A percentile compares a stretch with the other conserved stretches of the same genome.
These are phyloP conservation scores for Apium graveolens DNA, from an alignment of 129 eudicot species.

Conservation along the genomic window DNA sequence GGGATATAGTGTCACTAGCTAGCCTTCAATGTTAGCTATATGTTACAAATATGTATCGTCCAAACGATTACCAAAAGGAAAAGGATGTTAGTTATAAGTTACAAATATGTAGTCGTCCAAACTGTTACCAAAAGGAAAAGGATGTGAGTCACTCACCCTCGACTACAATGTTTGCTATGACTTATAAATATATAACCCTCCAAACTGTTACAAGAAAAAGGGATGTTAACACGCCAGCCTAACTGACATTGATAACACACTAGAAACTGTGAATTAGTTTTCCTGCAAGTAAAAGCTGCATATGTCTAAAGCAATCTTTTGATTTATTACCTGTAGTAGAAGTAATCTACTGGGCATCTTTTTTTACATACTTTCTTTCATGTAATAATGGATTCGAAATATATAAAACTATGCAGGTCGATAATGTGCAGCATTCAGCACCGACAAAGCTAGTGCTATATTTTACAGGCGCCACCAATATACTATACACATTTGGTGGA, in stretches of 20 bases:
- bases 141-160: not conserved
- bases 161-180: not conserved
- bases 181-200: not conserved
- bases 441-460: conserved; percentile 15
- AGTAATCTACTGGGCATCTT: not conserved
- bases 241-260: not conserved
- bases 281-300: not conserved
- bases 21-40: too few species aligned
- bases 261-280: not conserved
- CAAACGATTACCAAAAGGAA: not conserved
- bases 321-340: not conserved
- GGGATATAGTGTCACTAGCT: not conserved
- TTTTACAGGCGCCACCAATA: conserved; percentile 18
- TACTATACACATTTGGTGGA: conserved; percentile 17
- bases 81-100: not conserved
- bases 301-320: not conserved
- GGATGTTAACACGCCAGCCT: not conserved
- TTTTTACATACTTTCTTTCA: not conserved
- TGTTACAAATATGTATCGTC: not conserved
- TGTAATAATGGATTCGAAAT: not conserved
- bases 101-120: not conserved
- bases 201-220: not conserved
- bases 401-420: not conserved
- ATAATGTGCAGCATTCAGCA: conserved; percentile 10
- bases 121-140: not conserved